phyloP scores from a whole-genome alignment of 2,329 filamentous ascomycete species.

The Sporothrix brasiliensis region DNA sequence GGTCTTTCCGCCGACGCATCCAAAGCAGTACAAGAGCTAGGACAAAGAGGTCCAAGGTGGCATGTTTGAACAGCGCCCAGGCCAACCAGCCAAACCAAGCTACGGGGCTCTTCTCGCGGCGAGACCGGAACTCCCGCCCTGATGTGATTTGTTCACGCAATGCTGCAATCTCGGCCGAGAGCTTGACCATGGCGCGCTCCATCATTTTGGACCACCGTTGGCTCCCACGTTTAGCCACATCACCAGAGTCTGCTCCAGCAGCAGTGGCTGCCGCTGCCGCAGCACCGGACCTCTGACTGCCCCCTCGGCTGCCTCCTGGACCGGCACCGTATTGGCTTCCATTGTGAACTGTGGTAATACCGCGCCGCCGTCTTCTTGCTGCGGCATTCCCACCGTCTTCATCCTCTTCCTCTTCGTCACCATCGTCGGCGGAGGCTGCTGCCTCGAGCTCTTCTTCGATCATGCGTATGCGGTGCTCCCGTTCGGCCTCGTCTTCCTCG shows the following conservation, averaged over 20 bases:
- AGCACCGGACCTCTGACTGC: constrained; percentile 6
- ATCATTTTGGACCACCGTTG: constrained; percentile 73
- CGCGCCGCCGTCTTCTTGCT: constrained; percentile 46
- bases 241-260: neutral
- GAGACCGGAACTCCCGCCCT: constrained; percentile 70
- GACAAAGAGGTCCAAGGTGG: constrained; percentile 70
- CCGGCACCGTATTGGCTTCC: constrained; percentile 5
- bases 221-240: constrained; percentile 43
- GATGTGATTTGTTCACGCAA: constrained; percentile 86
- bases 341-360: constrained; percentile 4
- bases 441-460: constrained; percentile 45
- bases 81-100: constrained; percentile 72
- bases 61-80: constrained; percentile 71
- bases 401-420: constrained; percentile 49
- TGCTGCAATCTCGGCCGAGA: constrained; percentile 91
- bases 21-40: constrained; percentile 68
- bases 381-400: constrained; percentile 47
- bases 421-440: constrained; percentile 43
- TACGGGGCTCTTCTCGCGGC: constrained; percentile 64
- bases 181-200: constrained; percentile 81
- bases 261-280: neutral
- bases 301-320: neutral
- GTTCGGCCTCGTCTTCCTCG: constrained; percentile 72
- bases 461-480: constrained; percentile 52
- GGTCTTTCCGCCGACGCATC: constrained; percentile 71